These are phyloP conservation scores for Astragalus glycyphyllos DNA, from an alignment of 306 rosid species.

Conservation along the genomic window DNA sequence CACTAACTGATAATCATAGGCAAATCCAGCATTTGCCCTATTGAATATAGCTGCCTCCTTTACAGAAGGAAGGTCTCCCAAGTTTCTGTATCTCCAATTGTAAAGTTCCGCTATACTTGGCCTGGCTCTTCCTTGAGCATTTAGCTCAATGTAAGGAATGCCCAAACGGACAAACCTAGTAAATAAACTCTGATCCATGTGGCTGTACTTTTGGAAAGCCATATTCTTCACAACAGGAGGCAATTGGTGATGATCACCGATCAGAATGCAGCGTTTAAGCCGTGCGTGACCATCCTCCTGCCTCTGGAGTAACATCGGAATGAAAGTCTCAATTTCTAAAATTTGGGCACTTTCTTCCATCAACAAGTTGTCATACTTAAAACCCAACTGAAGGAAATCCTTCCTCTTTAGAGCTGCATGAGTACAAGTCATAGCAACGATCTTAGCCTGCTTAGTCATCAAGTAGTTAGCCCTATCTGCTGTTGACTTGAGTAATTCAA, in stretches of 20 bases:
- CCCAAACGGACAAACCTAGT: constrained; percentile 97
- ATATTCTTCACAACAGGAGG: constrained; percentile 99
- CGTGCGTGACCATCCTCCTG: constrained; percentile 99
- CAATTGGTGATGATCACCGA: constrained; percentile 98
- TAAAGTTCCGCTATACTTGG: constrained; percentile 92
- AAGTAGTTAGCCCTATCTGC: constrained; percentile 97
- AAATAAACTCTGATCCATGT: constrained; percentile 97
- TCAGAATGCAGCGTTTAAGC: constrained; percentile 94
- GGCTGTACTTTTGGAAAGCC: constrained; percentile 99
- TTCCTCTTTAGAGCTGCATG: constrained; percentile 98
- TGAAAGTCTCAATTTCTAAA: constrained; percentile 96
- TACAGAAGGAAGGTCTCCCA: constrained; percentile 90
- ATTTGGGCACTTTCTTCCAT: constrained; percentile 99
- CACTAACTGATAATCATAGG: constrained; percentile 91
- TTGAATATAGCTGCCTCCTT: constrained; percentile 67
- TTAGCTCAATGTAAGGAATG: constrained; percentile 96
- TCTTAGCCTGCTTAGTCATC: constrained; percentile 99
- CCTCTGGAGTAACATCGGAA: constrained; percentile 98
- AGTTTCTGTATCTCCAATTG: constrained; percentile 96
- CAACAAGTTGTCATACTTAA: constrained; percentile 97
- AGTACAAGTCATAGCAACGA: constrained; percentile 99
- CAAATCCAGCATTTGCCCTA: constrained; percentile 93
- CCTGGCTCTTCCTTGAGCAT: constrained; percentile 99
- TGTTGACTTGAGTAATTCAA: constrained; percentile 92
- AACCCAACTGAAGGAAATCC: constrained; percentile 93